A percentile compares a stretch with the other conserved stretches of the same genome.
Conservation (phyloP, 495 filamentous ascomycete species). For the Neurospora sp. region DNA sequence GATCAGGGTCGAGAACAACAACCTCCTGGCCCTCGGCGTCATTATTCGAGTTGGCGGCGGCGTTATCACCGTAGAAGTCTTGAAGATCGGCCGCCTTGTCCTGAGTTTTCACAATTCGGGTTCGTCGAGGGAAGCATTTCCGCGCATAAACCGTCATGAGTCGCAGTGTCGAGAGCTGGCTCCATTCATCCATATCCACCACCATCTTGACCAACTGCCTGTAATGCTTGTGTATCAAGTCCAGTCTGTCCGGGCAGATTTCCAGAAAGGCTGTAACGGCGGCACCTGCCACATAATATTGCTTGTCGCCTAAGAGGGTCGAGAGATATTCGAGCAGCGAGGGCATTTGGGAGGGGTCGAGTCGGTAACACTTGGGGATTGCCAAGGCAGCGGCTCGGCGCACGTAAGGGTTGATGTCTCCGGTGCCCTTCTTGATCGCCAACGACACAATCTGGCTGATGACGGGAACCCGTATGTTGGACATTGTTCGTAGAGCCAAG, state of each 20-base stretch:
- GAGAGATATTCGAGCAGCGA: slow-evolving; percentile 73
- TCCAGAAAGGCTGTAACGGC: slow-evolving; percentile 84
- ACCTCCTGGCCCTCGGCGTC: slow-evolving; percentile 45
- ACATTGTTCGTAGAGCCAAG: slow-evolving; percentile 89
- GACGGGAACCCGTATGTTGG: slow-evolving; percentile 90
- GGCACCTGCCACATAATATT: slow-evolving; percentile 90
- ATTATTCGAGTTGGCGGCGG: slow-evolving; percentile 20
- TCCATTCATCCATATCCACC: slow-evolving; percentile 99
- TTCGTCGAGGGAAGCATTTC: slow-evolving; percentile 75
- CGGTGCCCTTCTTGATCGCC: slow-evolving; percentile 83
- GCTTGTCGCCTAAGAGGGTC: slow-evolving; percentile 72
- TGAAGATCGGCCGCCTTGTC: slow-evolving; percentile 36
- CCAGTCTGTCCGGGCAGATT: slow-evolving; percentile 75
- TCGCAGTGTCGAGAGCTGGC: slow-evolving; percentile 71
- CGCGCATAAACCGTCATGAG: slow-evolving; percentile 77
- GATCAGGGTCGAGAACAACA: slow-evolving; percentile 64
- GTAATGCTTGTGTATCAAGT: slow-evolving; percentile 86
- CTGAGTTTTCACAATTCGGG: slow-evolving; percentile 36
- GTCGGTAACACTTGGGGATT: slow-evolving; percentile 94
- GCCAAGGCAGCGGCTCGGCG: slow-evolving; percentile 86
- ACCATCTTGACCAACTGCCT: slow-evolving; percentile 74
- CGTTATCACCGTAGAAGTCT: slow-evolving; percentile 64
- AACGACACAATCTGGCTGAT: slow-evolving; percentile 97
- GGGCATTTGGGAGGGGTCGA: slow-evolving; percentile 78
- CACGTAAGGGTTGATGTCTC: slow-evolving; percentile 90